These are phyloP conservation scores for Colletotrichum sp. DNA, from an alignment of 2,329 filamentous ascomycete genomes.

Conservation along the genomic window DNA sequence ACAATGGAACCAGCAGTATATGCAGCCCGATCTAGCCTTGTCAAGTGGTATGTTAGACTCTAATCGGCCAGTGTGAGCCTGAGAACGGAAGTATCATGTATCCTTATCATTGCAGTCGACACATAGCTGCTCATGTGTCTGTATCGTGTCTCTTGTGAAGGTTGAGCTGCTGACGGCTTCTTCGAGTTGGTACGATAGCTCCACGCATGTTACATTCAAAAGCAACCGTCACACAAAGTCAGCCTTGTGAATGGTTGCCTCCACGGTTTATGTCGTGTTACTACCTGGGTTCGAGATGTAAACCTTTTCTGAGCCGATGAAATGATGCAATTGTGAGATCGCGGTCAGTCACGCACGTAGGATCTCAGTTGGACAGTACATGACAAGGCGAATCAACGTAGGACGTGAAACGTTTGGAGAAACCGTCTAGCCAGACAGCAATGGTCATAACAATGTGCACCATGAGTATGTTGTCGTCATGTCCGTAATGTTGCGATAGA, in stretches of 20 bases:
- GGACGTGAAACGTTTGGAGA: background rate
- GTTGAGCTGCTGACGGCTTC: background rate
- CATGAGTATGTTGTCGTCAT: background rate
- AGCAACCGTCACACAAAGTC: background rate
- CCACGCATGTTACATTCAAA: background rate
- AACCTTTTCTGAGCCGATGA: background rate
- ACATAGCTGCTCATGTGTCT: background rate
- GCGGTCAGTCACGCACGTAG: background rate
- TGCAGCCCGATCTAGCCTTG: background rate
- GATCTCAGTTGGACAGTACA: background rate
- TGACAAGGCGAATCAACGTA: background rate
- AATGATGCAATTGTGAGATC: background rate
- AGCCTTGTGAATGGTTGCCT: background rate
- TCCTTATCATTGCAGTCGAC: background rate
- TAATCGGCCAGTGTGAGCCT: background rate
- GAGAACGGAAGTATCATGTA: background rate
- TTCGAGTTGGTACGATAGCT: background rate
- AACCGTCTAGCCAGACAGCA: background rate
- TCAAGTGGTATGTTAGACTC: background rate
- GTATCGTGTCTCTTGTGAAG: background rate
- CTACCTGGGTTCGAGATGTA: background rate
- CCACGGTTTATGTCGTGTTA: background rate
- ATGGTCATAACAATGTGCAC: background rate
- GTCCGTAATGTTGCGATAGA: no score
- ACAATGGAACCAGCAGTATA: constrained; percentile 1